phyloP scores from a whole-genome alignment of 345 rosid species.

The Laguncularia racemosa region DNA sequence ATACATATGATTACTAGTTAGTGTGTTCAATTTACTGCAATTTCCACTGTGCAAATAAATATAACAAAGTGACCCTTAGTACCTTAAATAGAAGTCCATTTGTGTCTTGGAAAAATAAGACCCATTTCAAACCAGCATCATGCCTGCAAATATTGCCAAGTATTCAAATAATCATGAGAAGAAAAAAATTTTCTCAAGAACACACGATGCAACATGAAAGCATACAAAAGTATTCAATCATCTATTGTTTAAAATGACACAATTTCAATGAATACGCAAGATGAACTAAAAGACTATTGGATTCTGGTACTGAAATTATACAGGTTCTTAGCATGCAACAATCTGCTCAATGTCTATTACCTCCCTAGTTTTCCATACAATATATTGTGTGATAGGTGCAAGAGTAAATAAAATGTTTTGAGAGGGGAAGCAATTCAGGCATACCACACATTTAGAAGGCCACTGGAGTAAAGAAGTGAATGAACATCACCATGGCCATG shows the following conservation, averaged over 20 bases:
- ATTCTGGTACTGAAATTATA: too few relatives aligned
- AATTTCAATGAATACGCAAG: too few relatives aligned
- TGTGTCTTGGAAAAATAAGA: constrained; percentile 94
- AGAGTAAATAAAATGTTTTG: constrained; percentile 4
- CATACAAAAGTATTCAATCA: too few relatives aligned
- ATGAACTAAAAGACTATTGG: too few relatives aligned
- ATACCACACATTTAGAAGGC: constrained; percentile 71
- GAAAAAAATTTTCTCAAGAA: neutral
- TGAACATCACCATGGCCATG: constrained; percentile 99
- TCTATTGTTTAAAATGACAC: too few relatives aligned
- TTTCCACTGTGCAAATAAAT: too few relatives aligned
- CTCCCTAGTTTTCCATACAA: too few relatives aligned
- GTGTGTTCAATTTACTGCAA: neutral
- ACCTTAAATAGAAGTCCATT: constrained; percentile 98
- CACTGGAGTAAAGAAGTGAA: constrained; percentile 83
- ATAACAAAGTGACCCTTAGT: neutral
- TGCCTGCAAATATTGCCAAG: constrained; percentile 38
- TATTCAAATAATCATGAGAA: neutral
- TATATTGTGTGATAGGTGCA: neutral
- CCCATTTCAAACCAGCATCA: constrained; percentile 75
- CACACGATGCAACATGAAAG: neutral
- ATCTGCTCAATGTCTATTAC: too few relatives aligned
- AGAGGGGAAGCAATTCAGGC: constrained; percentile 10
- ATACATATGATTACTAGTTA: neutral
- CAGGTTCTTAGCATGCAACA: too few relatives aligned